phyloP scores from a whole-genome alignment of 2,329 filamentous ascomycete species.

The Sporothrix variecibatus region DNA sequence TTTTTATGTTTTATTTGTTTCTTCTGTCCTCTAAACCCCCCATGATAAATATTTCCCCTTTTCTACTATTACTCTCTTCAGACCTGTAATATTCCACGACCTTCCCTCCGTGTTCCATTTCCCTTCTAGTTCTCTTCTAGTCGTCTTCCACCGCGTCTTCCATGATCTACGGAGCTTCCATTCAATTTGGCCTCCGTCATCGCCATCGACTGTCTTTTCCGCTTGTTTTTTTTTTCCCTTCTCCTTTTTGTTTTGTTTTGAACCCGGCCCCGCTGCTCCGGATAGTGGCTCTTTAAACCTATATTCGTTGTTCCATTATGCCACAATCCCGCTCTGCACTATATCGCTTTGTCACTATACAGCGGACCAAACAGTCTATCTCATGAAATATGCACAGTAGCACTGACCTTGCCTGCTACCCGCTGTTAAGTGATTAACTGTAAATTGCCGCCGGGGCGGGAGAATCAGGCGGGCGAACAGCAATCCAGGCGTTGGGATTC shows the following conservation, averaged over 20 bases:
- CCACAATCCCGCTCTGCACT: slow-evolving; percentile 1
- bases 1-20: background rate
- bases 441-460: background rate
- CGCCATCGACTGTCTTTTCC: background rate
- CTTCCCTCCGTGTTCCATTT: too few relatives aligned
- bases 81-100: background rate
- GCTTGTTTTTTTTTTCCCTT: background rate
- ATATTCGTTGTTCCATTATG: background rate
- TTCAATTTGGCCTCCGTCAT: background rate
- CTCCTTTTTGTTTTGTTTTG: too few relatives aligned
- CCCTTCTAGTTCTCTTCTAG: too few relatives aligned
- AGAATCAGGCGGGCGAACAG: background rate
- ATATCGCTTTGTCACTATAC: slow-evolving; percentile 10
- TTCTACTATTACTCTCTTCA: background rate
- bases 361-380: background rate
- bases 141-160: background rate
- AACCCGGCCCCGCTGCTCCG: background rate
- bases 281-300: background rate
- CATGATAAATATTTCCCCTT: too few relatives aligned
- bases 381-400: background rate
- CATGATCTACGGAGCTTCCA: background rate
- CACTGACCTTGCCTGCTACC: background rate
- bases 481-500: background rate
- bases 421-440: too few relatives aligned
- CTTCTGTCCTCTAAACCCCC: too few relatives aligned